Conservation (phyloP, 1,284 basidiomycete species). For the Ganoderma resinaceum region DNA sequence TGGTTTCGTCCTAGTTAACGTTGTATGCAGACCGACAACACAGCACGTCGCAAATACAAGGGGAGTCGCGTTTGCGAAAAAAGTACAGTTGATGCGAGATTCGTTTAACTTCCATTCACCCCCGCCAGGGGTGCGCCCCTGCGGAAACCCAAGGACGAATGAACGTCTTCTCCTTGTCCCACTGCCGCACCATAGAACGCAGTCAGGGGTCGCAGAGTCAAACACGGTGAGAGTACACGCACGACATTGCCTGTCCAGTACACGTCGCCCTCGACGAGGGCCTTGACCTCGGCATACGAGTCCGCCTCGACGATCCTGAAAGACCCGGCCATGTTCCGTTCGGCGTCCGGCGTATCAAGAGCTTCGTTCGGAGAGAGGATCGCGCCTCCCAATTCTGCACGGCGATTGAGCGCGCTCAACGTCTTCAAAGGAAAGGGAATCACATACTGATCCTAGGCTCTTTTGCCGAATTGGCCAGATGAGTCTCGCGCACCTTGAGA, state of each 20-base stretch:
- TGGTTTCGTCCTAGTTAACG: neutral
- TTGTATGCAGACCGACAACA: neutral
- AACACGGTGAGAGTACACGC: slow-evolving; percentile 7
- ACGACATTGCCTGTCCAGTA: slow-evolving; percentile 38
- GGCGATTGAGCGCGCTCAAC: neutral
- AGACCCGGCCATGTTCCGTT: slow-evolving; percentile 39
- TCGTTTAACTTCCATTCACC: neutral
- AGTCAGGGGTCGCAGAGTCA: neutral
- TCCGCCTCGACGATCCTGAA: slow-evolving; percentile 38
- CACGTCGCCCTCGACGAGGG: slow-evolving; percentile 34
- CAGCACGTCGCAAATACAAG: neutral
- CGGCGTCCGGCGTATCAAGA: slow-evolving; percentile 29
- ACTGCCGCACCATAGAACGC: slow-evolving; percentile 15
- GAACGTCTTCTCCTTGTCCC: slow-evolving; percentile 36
- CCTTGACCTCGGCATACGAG: slow-evolving; percentile 37
- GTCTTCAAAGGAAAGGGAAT: slow-evolving; percentile 5
- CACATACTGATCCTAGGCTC: slow-evolving; percentile 33
- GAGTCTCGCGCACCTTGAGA: slow-evolving; percentile 38
- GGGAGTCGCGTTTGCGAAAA: neutral
- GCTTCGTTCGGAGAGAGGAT: slow-evolving; percentile 38
- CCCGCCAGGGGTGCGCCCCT: neutral
- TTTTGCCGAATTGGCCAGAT: slow-evolving; percentile 35
- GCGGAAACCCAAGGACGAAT: slow-evolving; percentile 33
- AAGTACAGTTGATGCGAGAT: neutral
- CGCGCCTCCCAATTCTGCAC: slow-evolving; percentile 38